Evolutionary conservation across 805 yeast species (phyloP).

Genomic region (Suhomyces sp.): DNA sequence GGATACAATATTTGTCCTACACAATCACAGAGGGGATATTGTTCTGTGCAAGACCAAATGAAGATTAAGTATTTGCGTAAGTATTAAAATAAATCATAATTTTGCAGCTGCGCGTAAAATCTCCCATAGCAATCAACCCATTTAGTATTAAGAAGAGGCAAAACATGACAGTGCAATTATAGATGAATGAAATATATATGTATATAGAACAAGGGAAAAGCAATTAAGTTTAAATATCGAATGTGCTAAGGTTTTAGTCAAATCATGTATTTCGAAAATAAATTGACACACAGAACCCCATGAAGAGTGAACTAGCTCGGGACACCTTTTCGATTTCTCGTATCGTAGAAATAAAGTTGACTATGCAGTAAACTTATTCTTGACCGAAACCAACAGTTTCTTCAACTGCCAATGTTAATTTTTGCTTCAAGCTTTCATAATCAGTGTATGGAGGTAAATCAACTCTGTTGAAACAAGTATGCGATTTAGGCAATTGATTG

Average conservation of each 20-base stretch:
- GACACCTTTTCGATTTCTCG: background rate
- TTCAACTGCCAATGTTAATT: slow-evolving; percentile 93
- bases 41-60: background rate
- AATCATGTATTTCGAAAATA: background rate
- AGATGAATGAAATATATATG: background rate
- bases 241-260: background rate
- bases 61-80: background rate
- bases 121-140: background rate
- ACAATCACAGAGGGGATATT: background rate
- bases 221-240: background rate
- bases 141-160: slow-evolving; percentile 1
- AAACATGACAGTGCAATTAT: background rate
- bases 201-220: background rate
- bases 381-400: slow-evolving; percentile 99
- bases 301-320: background rate
- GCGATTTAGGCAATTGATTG: slow-evolving; percentile 92
- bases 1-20: background rate
- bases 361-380: slow-evolving; percentile 49
- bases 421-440: slow-evolving; percentile 80
- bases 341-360: background rate
- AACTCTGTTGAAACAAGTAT: slow-evolving; percentile 98
- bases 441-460: slow-evolving; percentile 93
- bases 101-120: background rate
- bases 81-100: background rate
- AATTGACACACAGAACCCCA: background rate